Evolutionary conservation across 176 grass and related monocot species (phyloP), one percentile per base, ranked within the genome.

Genomic region (Urochloa ruziziensis): DNA sequence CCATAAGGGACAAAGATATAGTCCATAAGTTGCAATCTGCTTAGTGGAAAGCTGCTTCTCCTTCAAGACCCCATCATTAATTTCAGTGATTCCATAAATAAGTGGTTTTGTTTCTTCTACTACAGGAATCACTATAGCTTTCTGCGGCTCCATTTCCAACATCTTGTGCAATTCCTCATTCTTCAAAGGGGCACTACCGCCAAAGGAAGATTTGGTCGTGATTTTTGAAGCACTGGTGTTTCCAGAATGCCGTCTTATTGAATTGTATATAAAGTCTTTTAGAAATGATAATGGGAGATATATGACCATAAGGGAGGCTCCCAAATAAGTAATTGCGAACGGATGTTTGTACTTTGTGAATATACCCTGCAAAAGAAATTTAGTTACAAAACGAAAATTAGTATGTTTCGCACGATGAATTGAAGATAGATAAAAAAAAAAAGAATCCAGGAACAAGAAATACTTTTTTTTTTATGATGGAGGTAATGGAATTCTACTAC

Each of bases 1-100:
- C 96, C 96, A 99, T 74, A 99, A 82, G 74, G 96, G 93, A 19
- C 93, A 94, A 81, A 99, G 96, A 90, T 94, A 99, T 49, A 94
- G 70, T 6, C 82, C 93, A 63, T 89, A 94, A 77, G 80, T 90
- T 74, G 90, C 85, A 78, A 96, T 96, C 56, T 99, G 80, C 85
- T 68, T 90, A 13, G 87, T 81, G 33, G 96, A 90, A 79, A 87
- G 85, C 47, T 88, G 59, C 66, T 91, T 89, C 69, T 87, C 86
- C 65, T 92, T 96, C 30, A 81, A 44, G 70, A 78, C 73, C 3
- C 81, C 82, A 75, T 39, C 82, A 68, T 67, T 57, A 30, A 69
- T 72, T 25, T 94, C 84, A 73, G 52, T 74, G 68, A 91, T 86
- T 52, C 74, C 83, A 74, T 65, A 88, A 64, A 94, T 88, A 56